Percentiles rank a stretch among this genome's conserved stretches.
These are phyloP conservation scores for Oryza coarctata DNA, from an alignment of 176 grass and related monocot species.

Conservation along the genomic window DNA sequence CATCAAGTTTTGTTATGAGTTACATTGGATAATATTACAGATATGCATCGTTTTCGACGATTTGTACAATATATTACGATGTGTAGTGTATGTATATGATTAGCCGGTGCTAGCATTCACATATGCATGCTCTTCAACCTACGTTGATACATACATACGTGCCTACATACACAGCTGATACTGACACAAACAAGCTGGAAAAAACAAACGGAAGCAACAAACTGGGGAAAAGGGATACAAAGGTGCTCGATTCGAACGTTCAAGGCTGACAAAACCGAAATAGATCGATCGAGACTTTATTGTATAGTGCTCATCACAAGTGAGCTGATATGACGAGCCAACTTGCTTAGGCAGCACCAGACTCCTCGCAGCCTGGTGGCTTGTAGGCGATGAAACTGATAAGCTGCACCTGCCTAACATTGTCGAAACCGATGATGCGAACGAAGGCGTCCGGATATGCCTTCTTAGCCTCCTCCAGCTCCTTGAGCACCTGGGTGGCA, in stretches of 20 bases:
- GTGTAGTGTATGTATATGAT: not conserved
- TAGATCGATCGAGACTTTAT: not conserved
- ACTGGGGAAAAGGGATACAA: not conserved
- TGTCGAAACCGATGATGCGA: constrained; percentile 61
- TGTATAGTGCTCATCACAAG: not conserved
- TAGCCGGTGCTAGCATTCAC: constrained; percentile 17
- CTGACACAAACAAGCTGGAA: not conserved
- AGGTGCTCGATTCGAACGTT: not conserved
- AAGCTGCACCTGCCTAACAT: constrained; percentile 51
- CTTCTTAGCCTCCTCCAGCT: constrained; percentile 41
- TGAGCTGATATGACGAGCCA: no score
- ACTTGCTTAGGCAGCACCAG: not conserved
- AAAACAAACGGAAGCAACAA: not conserved
- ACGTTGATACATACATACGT: constrained; percentile 13
- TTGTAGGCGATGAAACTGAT: constrained; percentile 67
- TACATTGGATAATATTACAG: not conserved
- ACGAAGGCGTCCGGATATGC: constrained; percentile 46
- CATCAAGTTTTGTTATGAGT: no score
- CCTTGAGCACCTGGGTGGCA: constrained; percentile 30
- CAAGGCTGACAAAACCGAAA: not conserved
- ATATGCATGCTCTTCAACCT: constrained; percentile 12
- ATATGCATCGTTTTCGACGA: not conserved
- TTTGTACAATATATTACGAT: not conserved
- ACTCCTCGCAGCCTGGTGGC: constrained; percentile 21
- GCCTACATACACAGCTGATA: not conserved